Base-by-base conservation (phyloP, 2,329 filamentous ascomycete genomes). In the Neonectria punicea region DNA sequence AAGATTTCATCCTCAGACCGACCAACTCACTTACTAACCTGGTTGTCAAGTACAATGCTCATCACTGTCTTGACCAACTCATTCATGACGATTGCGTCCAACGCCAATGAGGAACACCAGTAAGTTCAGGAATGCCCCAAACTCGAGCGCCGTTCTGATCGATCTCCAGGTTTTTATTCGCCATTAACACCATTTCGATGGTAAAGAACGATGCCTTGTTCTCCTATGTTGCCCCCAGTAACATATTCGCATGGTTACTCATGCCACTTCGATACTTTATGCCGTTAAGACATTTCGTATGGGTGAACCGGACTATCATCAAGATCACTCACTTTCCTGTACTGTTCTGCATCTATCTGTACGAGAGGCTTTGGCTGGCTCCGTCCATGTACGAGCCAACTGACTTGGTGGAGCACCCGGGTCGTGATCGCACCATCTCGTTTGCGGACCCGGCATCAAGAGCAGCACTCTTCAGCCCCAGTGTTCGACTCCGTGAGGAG, bases 131-230 rank as follows among this genome's bases (percentile, higher is more conserved):
- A n/a, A 6, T 2, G 5, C 0, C 6, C n/a, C 1, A 5, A 14
- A 10, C 6, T 30, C 30, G 8, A 13, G 1, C 28, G 20, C 30
- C 6, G 13, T 39, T 47, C 66, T 72, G 36, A 75, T 54, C 18
- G 34, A 8, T 34, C 58, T 8, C 41, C 66, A 87, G 85, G 64
- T 98, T 97, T 76, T 81, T 98, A 2, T 98, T 98, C 75, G 95
- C 95, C 0, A 94, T 98, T 78, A 98, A 98, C 76, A 97, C 95
- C 5, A 97, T 98, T 54, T 97, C 93, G 5, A 97, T 97, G 93
- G 95, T 98, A 70, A 98, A 98, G 79, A 97, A 96, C n/a, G 95
- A 98, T 77, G 92, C 94, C 0, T 83, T 98, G 0, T 98, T 98
- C 82, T 97, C 93, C 4, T 98, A 98, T 76, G 88, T 98, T 66